A percentile compares a stretch with the other conserved stretches of the same genome.
phyloP scores from a whole-genome alignment of 2,329 filamentous ascomycete genomes.

The Zymoseptoria brevis region DNA sequence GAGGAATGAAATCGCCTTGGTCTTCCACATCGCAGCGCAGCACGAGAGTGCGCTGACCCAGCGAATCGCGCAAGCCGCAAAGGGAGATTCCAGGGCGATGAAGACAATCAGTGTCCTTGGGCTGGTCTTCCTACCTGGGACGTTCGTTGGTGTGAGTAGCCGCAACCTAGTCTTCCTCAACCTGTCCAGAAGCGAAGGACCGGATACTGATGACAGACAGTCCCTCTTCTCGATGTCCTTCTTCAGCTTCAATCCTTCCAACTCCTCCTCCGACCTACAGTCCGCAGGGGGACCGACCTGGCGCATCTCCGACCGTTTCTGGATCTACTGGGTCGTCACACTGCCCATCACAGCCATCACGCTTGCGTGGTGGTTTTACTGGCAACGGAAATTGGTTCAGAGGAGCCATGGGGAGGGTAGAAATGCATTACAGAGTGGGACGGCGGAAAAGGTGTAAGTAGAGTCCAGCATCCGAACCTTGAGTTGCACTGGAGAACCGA shows the following conservation, averaged over 20 bases:
- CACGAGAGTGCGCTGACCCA: constrained; percentile 14
- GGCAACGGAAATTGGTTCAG: constrained; percentile 2
- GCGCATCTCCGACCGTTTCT: constrained; percentile 9
- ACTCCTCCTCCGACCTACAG: too few species aligned
- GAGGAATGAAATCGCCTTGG: constrained; percentile 22
- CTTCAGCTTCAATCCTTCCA: constrained; percentile 11
- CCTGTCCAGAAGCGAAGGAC: too few species aligned
- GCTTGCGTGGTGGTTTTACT: constrained; percentile 8
- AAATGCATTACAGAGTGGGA: too few species aligned
- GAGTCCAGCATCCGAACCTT: too few species aligned
- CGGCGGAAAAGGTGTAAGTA: too few species aligned
- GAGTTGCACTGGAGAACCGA: too few species aligned
- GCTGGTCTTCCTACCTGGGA: constrained; percentile 19
- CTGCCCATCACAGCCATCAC: constrained; percentile 8
- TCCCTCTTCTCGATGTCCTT: constrained; percentile 15
- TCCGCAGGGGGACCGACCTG: constrained; percentile 1
- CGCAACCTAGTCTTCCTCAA: not conserved
- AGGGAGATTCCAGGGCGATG: constrained; percentile 16
- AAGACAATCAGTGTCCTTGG: constrained; percentile 20
- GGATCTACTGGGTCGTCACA: constrained; percentile 14
- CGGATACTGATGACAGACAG: not conserved
- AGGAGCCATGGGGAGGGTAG: not conserved
- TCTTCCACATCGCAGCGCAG: constrained; percentile 20
- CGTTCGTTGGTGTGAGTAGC: constrained; percentile 17
- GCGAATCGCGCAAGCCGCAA: constrained; percentile 13